These are phyloP conservation scores for Hibiscus trionum DNA, from an alignment of 345 rosid species.

Conservation along the genomic window DNA sequence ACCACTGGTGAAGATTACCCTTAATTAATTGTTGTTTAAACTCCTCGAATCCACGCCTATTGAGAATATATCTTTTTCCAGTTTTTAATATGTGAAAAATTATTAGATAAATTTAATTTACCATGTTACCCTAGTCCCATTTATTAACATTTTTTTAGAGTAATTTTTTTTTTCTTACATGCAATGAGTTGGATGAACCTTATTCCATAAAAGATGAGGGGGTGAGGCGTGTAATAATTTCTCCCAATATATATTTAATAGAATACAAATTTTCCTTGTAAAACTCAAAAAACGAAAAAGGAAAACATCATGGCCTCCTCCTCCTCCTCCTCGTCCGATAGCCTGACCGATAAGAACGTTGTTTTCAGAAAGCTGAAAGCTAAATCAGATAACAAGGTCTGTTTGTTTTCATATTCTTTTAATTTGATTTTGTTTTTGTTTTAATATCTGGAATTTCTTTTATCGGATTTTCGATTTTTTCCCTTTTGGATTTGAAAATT, in stretches of 20 bases:
- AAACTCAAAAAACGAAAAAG: neutral
- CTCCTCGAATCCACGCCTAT: slow-evolving; percentile 16
- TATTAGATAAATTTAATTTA: no score
- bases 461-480: slow-evolving; percentile 21
- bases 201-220: no score
- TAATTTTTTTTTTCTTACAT: no score
- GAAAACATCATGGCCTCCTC: slow-evolving; percentile 49
- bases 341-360: slow-evolving; percentile 51
- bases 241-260: neutral
- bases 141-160: no score
- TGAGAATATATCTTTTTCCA: slow-evolving; percentile 7
- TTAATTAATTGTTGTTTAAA: no score
- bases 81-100: no score
- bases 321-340: slow-evolving; percentile 34
- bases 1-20: no score
- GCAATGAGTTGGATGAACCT: no score
- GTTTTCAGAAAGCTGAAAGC: slow-evolving; percentile 84
- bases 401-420: neutral
- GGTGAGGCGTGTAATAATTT: no score
- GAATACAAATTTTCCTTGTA: neutral
- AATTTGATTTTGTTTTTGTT: neutral
- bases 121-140: no score
- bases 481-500: neutral
- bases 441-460: slow-evolving; percentile 21
- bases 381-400: slow-evolving; percentile 90